Percentiles rank a stretch among this genome's conserved stretches.
These are phyloP conservation scores for Wickerhamiella siamensis DNA, from an alignment of 805 yeast genomes.

Conservation along the genomic window DNA sequence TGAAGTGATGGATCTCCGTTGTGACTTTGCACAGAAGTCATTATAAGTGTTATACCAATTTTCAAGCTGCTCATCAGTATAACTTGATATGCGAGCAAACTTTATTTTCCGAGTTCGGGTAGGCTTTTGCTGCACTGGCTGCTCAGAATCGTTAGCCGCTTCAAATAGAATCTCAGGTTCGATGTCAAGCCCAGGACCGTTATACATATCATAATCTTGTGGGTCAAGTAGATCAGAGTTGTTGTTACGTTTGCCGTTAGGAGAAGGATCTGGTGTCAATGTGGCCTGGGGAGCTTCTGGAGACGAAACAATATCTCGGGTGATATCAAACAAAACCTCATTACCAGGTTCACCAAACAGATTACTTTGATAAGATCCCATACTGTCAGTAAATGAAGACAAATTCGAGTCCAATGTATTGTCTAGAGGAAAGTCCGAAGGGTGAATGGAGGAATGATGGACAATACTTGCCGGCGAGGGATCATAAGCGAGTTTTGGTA, in stretches of 20 bases:
- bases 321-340: not conserved
- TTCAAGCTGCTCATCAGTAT: not conserved
- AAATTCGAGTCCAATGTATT: not conserved
- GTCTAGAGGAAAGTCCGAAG: not conserved
- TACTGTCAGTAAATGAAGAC: not conserved
- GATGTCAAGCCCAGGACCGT: no score
- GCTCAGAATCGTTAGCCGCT: no score
- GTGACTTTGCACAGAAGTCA: not conserved
- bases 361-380: not conserved
- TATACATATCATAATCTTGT: no score
- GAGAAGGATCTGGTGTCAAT: no score
- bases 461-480: not conserved
- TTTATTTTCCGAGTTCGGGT: no score
- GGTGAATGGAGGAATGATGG: not conserved
- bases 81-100: no score
- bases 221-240: no score
- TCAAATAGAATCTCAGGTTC: no score
- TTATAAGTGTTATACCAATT: not conserved
- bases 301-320: no score
- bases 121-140: no score
- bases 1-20: not conserved
- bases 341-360: not conserved
- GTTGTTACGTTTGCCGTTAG: no score
- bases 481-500: not conserved
- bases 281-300: no score